Percentiles rank a stretch among this genome's conserved stretches.
phyloP scores from a whole-genome alignment of 2,329 filamentous ascomycete genomes.

The Fusarium albidum region DNA sequence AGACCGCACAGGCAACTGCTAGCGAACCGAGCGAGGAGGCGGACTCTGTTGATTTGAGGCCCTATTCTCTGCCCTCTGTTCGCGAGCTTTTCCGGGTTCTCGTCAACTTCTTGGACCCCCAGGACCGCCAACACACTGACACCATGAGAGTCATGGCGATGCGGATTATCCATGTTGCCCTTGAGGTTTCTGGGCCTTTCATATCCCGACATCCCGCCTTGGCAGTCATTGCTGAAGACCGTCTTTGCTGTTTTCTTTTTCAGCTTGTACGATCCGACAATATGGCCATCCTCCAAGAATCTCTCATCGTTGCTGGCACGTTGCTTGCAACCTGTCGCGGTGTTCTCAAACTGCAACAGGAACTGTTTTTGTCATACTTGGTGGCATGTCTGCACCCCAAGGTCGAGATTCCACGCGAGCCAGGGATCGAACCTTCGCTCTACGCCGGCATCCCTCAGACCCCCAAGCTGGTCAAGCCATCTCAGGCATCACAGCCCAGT shows the following conservation, averaged over 20 bases:
- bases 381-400: conserved; percentile 92
- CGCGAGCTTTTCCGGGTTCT: conserved; percentile 92
- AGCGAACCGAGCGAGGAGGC: conserved; percentile 50
- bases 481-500: conserved; percentile 69
- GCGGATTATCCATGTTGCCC: conserved; percentile 94
- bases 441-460: conserved; percentile 94
- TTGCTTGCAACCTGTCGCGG: conserved; percentile 88
- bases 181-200: conserved; percentile 94
- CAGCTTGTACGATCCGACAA: conserved; percentile 97
- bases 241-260: conserved; percentile 92
- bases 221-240: conserved; percentile 88
- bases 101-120: conserved; percentile 91
- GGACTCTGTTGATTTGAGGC: conserved; percentile 71
- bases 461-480: conserved; percentile 84
- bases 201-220: conserved; percentile 92
- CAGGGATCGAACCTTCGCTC: conserved; percentile 87
- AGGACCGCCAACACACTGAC: conserved; percentile 91
- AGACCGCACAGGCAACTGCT: conserved; percentile 20
- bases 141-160: conserved; percentile 97
- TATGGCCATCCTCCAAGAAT: conserved; percentile 92
- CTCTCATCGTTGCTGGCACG: conserved; percentile 89
- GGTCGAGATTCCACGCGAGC: conserved; percentile 92
- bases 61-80: conserved; percentile 94
- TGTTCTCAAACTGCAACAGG: conserved; percentile 94
- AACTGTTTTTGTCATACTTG: conserved; percentile 92